Conservation (phyloP, 768 basidiomycete genomes). For the Hygrophoropsis aurantiaca region DNA sequence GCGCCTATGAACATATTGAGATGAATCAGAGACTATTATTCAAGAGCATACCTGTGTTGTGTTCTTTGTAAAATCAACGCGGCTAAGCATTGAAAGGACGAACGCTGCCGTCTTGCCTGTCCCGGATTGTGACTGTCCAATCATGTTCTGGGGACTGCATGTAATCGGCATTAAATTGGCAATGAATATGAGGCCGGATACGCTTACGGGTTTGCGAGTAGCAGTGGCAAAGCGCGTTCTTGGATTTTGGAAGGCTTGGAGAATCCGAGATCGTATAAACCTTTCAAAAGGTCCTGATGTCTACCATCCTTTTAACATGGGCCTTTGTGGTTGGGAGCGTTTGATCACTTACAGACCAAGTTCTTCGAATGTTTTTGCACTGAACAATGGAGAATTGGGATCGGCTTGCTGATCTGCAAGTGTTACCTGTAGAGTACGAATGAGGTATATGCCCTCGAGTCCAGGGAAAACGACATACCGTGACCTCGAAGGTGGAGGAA, state of each 20-base stretch:
- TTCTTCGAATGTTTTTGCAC: constrained; percentile 92
- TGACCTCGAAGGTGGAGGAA: constrained; percentile 80
- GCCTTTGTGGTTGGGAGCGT: too few species aligned
- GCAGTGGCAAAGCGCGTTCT: constrained; percentile 90
- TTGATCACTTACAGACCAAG: constrained; percentile 81
- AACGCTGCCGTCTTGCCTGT: constrained; percentile 99
- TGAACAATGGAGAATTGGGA: constrained; percentile 93
- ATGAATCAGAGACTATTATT: background rate
- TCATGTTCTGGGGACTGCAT: constrained; percentile 95
- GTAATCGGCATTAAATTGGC: constrained; percentile 7
- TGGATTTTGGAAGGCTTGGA: constrained; percentile 99
- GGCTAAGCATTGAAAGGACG: constrained; percentile 94
- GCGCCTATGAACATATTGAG: constrained; percentile 53
- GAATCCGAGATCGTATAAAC: constrained; percentile 93
- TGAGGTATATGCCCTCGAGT: constrained; percentile 6
- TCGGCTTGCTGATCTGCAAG: constrained; percentile 95
- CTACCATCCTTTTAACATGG: constrained; percentile 36
- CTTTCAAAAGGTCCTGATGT: constrained; percentile 85
- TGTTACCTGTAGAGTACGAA: constrained; percentile 64
- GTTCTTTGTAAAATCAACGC: constrained; percentile 80
- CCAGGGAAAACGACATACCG: constrained; percentile 43
- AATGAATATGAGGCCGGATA: background rate
- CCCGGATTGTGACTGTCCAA: constrained; percentile 98
- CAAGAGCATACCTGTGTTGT: constrained; percentile 70
- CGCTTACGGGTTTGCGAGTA: constrained; percentile 85